Base-by-base conservation (phyloP, 805 yeast genomes). In the Schwanniomyces pseudopolymorphus region DNA sequence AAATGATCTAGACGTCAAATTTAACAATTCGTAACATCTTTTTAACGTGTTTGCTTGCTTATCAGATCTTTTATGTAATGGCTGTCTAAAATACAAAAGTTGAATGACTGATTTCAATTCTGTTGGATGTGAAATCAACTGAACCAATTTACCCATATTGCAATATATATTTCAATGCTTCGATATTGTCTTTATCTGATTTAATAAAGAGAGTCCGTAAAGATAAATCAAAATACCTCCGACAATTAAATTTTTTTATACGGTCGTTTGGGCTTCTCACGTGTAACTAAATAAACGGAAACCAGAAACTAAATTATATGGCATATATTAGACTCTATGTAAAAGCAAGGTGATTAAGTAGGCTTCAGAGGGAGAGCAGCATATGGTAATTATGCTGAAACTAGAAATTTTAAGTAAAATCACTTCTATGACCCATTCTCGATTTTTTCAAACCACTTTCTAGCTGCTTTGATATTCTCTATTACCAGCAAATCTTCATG, bases 1-100 rank as follows among this genome's bases (percentile, higher is more conserved):
- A 64, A 94, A 94, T 3, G 97, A 89, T 52, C 99, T 80, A 13
- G 97, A 91, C 0, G 98, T 87, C 47, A 68, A 47, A 26, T 72
- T 68, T 49, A 94, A 72, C 49, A 89, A 71, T 49, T 79, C 75
- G 61, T 83, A 89, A 64, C 97, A 89, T 64, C 79, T 71, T 49
- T 63, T 67, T 54, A 85, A 69, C 20, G 61, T 50, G 2, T 45
- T 41, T 5, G 67, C 38, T 40, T 55, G 55, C 2, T 50, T 54
- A 4, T 65, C 47, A 39, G 75, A 75, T 16, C 78, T 63, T 3
- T 86, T 82, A 60, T 77, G 80, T 22, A 74, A 54, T 2, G 81
- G 72, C 50, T 75, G 67, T 57, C 87, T 79, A 67, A 84, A 80
- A 48, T 56, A 70, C 52, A 73, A 26, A 25, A 84, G 68, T 54